Percentiles rank a stretch among this genome's conserved stretches.
Conservation (phyloP, 2,329 filamentous ascomycete genomes). For the Beauveria brongniartii region DNA sequence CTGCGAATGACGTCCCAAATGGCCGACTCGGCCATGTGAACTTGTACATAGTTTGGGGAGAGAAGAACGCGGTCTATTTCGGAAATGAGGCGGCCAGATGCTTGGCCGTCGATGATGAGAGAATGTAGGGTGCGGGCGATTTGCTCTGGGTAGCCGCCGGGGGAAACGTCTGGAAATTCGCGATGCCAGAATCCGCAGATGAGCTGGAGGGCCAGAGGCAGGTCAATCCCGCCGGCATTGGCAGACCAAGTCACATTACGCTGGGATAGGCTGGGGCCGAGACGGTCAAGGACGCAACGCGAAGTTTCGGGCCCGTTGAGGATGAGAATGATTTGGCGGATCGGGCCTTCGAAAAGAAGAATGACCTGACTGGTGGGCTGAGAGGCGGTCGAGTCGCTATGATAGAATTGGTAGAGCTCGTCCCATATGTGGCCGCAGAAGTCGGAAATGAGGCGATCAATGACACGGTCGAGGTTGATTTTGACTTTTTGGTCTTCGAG, state of each 20-base stretch:
- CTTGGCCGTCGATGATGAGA: conserved; percentile 22
- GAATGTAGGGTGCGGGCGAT: conserved; percentile 24
- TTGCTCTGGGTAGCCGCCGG: conserved; percentile 25
- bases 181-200: conserved; percentile 29
- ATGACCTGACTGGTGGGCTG: conserved; percentile 24
- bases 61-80: conserved; percentile 23
- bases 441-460: conserved; percentile 26
- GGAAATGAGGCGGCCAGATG: conserved; percentile 22
- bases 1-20: conserved; percentile 28
- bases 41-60: conserved; percentile 28
- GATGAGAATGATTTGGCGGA: conserved; percentile 29
- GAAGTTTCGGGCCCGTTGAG: conserved; percentile 29
- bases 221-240: conserved; percentile 24
- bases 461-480: conserved; percentile 27
- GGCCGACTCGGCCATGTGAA: conserved; percentile 30
- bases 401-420: conserved; percentile 28
- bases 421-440: conserved; percentile 28
- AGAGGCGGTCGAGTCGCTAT: conserved; percentile 16
- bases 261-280: conserved; percentile 27
- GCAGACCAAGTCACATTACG: conserved; percentile 25
- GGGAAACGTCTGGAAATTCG: conserved; percentile 26
- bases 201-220: conserved; percentile 27
- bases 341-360: conserved; percentile 28
- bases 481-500: conserved; percentile 23
- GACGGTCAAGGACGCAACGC: conserved; percentile 25